phyloP scores from a whole-genome alignment of 2,329 filamentous ascomycete species.

The Cordyceps fumosorosea region DNA sequence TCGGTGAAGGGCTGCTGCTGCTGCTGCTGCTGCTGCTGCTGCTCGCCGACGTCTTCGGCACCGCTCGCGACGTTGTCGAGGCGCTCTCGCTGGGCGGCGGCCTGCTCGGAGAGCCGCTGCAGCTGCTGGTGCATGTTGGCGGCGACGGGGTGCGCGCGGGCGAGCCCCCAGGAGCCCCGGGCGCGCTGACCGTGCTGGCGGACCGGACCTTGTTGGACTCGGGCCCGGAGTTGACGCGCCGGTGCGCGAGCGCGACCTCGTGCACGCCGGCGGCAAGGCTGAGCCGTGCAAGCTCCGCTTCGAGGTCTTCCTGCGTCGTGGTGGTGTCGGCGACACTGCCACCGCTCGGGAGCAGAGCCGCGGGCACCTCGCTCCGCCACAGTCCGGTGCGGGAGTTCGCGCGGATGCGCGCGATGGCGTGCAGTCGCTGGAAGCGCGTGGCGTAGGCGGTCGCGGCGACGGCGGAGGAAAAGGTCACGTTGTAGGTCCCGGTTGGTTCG shows the following conservation, averaged over 20 bases:
- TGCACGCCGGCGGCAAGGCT: slow-evolving; percentile 25
- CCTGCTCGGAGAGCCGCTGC: neutral
- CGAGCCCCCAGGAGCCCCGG: slow-evolving; percentile 20
- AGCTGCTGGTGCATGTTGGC: slow-evolving; percentile 3
- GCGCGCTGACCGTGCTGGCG: slow-evolving; percentile 35
- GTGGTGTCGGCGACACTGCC: neutral
- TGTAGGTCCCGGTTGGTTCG: slow-evolving; percentile 58
- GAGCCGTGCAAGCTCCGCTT: slow-evolving; percentile 22
- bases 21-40: neutral
- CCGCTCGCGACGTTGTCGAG: neutral
- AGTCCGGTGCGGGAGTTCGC: slow-evolving; percentile 24
- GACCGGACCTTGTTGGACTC: slow-evolving; percentile 28
- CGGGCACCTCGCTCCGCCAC: slow-evolving; percentile 25
- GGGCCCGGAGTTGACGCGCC: slow-evolving; percentile 18
- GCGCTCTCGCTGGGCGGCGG: neutral
- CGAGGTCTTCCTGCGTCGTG: slow-evolving; percentile 15
- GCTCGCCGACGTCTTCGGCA: neutral
- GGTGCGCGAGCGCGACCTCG: slow-evolving; percentile 14
- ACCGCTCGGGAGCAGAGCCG: slow-evolving; percentile 19
- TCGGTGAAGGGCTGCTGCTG: no score
- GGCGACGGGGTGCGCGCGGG: slow-evolving; percentile 15
- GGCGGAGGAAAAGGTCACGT: slow-evolving; percentile 57
- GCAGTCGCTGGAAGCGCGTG: slow-evolving; percentile 27
- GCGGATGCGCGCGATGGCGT: slow-evolving; percentile 25
- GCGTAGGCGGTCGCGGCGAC: slow-evolving; percentile 57